Evolutionary conservation across 768 basidiomycete species (phyloP).

Genomic region (Cubamyces lactineus): DNA sequence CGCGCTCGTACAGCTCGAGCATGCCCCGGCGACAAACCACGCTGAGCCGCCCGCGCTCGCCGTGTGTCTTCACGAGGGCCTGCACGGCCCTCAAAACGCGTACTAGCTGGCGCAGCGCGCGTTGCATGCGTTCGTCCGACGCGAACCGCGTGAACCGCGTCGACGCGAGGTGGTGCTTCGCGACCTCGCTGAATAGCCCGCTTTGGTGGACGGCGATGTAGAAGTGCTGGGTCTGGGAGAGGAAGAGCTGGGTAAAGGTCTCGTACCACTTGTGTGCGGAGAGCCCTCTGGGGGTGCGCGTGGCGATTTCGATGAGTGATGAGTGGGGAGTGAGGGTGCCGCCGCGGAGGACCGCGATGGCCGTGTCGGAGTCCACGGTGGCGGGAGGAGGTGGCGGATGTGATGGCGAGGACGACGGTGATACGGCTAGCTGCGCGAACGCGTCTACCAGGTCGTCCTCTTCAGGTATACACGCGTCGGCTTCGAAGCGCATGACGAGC

Average conservation of each 20-base stretch:
- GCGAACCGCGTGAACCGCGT: slow-evolving; percentile 25
- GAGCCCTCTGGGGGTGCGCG: slow-evolving; percentile 21
- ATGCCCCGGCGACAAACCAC: slow-evolving; percentile 50
- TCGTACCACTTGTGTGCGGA: slow-evolving; percentile 53
- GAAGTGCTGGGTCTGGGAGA: slow-evolving; percentile 67
- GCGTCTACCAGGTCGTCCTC: slow-evolving; percentile 4
- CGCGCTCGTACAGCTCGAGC: slow-evolving; percentile 55
- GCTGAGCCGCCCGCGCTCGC: slow-evolving; percentile 54
- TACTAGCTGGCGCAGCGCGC: slow-evolving; percentile 35
- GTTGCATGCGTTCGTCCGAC: slow-evolving; percentile 28
- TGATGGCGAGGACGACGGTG: neutral
- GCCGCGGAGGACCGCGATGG: slow-evolving; percentile 30
- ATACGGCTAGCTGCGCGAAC: slow-evolving; percentile 1
- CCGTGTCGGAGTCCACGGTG: neutral
- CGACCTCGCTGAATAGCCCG: slow-evolving; percentile 54
- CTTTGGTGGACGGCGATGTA: slow-evolving; percentile 58
- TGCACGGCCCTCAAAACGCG: slow-evolving; percentile 42
- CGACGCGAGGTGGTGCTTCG: slow-evolving; percentile 41
- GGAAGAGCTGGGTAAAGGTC: slow-evolving; percentile 63
- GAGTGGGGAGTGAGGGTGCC: slow-evolving; percentile 40
- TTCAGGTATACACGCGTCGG: slow-evolving; percentile 27
- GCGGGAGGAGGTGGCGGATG: neutral
- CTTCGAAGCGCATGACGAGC: slow-evolving; percentile 30
- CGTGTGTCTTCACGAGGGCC: slow-evolving; percentile 51
- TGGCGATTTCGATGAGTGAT: slow-evolving; percentile 36